Evolutionary conservation across 2,329 filamentous ascomycete genomes (phyloP), one percentile per base, ranked within the genome.

Genomic region (Orbilia brochopaga): DNA sequence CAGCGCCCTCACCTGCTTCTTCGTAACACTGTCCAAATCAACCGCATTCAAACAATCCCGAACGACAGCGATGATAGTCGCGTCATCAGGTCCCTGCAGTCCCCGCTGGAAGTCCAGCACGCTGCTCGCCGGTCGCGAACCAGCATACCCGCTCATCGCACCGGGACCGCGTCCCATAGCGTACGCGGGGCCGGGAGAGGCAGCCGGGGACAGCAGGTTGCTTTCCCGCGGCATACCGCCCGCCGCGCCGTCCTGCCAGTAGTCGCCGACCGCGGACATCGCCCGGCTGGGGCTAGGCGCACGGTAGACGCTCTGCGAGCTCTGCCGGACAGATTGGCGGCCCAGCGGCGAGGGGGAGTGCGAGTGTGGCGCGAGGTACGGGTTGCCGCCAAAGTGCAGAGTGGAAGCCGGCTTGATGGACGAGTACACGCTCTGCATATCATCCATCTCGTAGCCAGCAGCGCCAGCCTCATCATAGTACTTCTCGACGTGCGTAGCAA

Each of bases 341-440:
- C 85, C 86, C 77, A 89, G 90, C 0, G 88, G 88, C 8, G 87
- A 89, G 1, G 91, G 91, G 0, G 90, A 92, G 59, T 63, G 66
- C 1, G 42, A 23, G 74, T 89, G 87, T 10, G 92, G 92, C 10
- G 92, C 90, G 85, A 94, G 91, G 80, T 90, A 93, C 1, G 88
- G 80, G 74, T 86, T 87, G 19, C 79, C 80, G n/a, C 77, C 77
- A 76, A 87, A 87, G 58, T 85, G 84, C 74, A 97, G 88, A 1
- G 92, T 97, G 6, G 91, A 89, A 2, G 91, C 84, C 79, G 92
- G 83, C 84, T 93, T 88, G 70, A 92, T 90, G 0, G 92, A 96
- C 3, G 92, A 97, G 83, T 97, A 97, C 69, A 95, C 88, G 0
- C 92, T 96, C 79, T 91, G 92, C 84, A 97, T 96, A 79, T 99